Evolutionary conservation across 192 early-diverging fungal genomes (phyloP).

Genomic region (Gryganskiella cystojenkinii): DNA sequence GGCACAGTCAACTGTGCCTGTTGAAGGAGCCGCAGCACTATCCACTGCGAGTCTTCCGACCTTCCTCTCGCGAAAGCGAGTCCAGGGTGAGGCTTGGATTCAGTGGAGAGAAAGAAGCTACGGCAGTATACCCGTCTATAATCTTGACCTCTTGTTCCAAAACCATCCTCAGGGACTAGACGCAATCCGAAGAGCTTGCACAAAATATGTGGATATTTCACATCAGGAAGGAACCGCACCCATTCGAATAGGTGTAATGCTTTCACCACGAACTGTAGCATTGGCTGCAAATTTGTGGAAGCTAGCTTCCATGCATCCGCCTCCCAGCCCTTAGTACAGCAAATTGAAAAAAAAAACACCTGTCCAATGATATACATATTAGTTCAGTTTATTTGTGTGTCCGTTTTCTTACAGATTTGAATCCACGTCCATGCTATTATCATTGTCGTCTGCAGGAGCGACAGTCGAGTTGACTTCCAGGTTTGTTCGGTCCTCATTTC

Average conservation of each 20-base stretch:
- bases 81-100: not conserved
- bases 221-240: not conserved
- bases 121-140: slow-evolving; percentile 14
- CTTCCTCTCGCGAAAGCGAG: not conserved
- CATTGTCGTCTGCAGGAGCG: not conserved
- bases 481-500: not conserved
- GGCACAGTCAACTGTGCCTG: not conserved
- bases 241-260: slow-evolving; percentile 12
- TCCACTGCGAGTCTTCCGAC: not conserved
- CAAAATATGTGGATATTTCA: no score
- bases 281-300: slow-evolving; percentile 29
- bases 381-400: no score
- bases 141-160: slow-evolving; percentile 21
- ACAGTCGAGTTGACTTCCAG: not conserved
- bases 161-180: slow-evolving; percentile 27
- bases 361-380: not conserved
- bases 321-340: not conserved
- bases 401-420: no score
- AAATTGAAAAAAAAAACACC: not conserved
- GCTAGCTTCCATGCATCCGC: slow-evolving; percentile 13
- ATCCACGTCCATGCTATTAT: slow-evolving; percentile 24
- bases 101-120: not conserved
- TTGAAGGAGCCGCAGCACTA: not conserved
- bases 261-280: not conserved
- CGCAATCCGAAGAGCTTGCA: slow-evolving; percentile 4